Evolutionary conservation across 2,329 filamentous ascomycete genomes (phyloP).

Genomic region (Colletotrichum liriopes): DNA sequence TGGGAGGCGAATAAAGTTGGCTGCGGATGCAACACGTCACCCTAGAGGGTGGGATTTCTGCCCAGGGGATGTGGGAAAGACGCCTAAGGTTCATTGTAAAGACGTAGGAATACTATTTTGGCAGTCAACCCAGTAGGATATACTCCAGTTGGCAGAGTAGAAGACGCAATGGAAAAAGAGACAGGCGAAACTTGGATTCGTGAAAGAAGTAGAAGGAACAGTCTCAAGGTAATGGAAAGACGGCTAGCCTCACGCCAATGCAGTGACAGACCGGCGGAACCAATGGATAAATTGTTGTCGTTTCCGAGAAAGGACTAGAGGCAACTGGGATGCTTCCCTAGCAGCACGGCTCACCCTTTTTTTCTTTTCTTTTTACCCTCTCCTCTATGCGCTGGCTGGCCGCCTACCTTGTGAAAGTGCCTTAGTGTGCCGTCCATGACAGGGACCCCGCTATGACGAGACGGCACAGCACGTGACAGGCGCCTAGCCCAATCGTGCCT

Average conservation of each 20-base stretch:
- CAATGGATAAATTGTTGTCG: background rate
- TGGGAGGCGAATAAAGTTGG: background rate
- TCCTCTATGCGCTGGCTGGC: background rate
- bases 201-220: background rate
- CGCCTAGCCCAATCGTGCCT: constrained; percentile 41
- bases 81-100: background rate
- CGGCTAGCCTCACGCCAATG: background rate
- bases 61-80: too few relatives aligned
- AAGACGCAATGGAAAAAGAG: background rate
- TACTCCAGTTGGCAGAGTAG: background rate
- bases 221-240: background rate
- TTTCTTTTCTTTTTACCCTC: background rate
- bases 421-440: background rate
- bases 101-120: background rate
- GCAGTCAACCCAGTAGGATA: too few relatives aligned
- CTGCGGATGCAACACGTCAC: background rate
- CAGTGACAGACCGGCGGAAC: constrained; percentile 13
- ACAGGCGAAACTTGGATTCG: background rate
- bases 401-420: background rate
- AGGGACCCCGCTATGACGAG: constrained; percentile 41
- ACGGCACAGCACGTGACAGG: constrained; percentile 39
- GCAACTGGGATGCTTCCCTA: background rate
- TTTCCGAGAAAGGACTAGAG: constrained; percentile 9
- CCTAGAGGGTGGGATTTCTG: background rate
- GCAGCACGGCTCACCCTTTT: background rate